Conservation (phyloP, 108 stramenopile species). For the Cyclotella choctawhatcheeana region DNA sequence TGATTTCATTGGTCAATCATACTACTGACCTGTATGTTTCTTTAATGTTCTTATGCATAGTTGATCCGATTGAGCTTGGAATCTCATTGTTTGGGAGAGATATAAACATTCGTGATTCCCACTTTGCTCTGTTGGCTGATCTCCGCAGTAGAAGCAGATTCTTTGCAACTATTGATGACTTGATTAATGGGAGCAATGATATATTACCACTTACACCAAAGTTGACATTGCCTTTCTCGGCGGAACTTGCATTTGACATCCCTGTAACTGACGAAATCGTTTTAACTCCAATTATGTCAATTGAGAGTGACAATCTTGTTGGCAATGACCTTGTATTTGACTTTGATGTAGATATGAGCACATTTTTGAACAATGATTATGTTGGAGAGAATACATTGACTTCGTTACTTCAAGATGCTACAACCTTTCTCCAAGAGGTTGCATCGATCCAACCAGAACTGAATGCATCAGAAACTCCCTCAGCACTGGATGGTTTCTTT, state of each 20-base stretch:
- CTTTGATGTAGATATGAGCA: conserved; percentile 26
- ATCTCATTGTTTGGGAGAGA: not conserved
- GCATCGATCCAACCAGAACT: conserved; percentile 13
- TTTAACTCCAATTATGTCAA: not conserved
- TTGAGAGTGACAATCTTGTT: not conserved
- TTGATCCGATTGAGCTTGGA: conserved; percentile 25
- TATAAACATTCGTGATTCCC: conserved; percentile 21
- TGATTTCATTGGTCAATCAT: too few relatives aligned
- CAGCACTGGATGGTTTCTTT: conserved; percentile 17
- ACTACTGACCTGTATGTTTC: too few relatives aligned
- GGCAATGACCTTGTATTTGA: not conserved
- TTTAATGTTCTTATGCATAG: too few relatives aligned
- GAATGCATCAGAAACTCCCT: conserved; percentile 6
- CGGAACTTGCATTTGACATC: conserved; percentile 25
- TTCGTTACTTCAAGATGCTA: not conserved
- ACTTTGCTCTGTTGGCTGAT: conserved; percentile 16
- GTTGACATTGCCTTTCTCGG: conserved; percentile 11
- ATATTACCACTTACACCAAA: conserved; percentile 20
- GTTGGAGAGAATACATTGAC: conserved; percentile 1
- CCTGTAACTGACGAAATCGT: not conserved
- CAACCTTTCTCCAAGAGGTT: not conserved
- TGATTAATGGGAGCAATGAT: not conserved
- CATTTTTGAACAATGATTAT: not conserved
- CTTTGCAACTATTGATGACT: conserved; percentile 12
- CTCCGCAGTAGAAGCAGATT: conserved; percentile 23